phyloP scores from a whole-genome alignment of 805 yeast genomes.

The Lipomyces yamadae region DNA sequence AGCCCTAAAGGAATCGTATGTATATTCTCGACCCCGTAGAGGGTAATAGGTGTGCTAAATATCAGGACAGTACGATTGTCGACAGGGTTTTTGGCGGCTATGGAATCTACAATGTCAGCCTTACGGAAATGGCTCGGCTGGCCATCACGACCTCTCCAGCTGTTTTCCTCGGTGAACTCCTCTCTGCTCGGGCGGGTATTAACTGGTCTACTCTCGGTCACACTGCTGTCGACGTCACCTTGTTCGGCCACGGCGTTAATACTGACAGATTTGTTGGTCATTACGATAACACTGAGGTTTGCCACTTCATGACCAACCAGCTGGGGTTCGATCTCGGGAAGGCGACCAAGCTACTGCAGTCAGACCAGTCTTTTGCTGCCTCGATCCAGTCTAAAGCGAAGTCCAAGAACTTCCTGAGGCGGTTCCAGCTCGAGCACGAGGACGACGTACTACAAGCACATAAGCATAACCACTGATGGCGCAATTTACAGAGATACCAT shows the following conservation, averaged over 20 bases:
- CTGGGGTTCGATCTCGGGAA: slow-evolving; percentile 47
- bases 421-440: slow-evolving; percentile 28
- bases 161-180: slow-evolving; percentile 64
- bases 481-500: too few relatives aligned
- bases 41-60: neutral
- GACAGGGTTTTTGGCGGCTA: slow-evolving; percentile 61
- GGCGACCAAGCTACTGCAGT: slow-evolving; percentile 42
- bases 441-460: slow-evolving; percentile 30
- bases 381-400: slow-evolving; percentile 26
- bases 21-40: neutral
- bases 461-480: slow-evolving; percentile 21
- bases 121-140: slow-evolving; percentile 58
- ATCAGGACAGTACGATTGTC: slow-evolving; percentile 4
- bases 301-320: slow-evolving; percentile 65
- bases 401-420: slow-evolving; percentile 21
- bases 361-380: slow-evolving; percentile 31
- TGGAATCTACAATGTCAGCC: slow-evolving; percentile 64
- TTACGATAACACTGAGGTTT: slow-evolving; percentile 86
- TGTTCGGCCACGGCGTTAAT: slow-evolving; percentile 76
- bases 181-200: slow-evolving; percentile 79
- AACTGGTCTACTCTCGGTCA: slow-evolving; percentile 99
- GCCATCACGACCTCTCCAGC: slow-evolving; percentile 44
- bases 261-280: slow-evolving; percentile 68
- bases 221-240: slow-evolving; percentile 93
- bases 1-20: slow-evolving; percentile 6